A percentile compares a stretch with the other conserved stretches of the same genome.
Evolutionary conservation across 1,139 yeast species (phyloP).

Genomic region (Taphrina wiesneri): DNA sequence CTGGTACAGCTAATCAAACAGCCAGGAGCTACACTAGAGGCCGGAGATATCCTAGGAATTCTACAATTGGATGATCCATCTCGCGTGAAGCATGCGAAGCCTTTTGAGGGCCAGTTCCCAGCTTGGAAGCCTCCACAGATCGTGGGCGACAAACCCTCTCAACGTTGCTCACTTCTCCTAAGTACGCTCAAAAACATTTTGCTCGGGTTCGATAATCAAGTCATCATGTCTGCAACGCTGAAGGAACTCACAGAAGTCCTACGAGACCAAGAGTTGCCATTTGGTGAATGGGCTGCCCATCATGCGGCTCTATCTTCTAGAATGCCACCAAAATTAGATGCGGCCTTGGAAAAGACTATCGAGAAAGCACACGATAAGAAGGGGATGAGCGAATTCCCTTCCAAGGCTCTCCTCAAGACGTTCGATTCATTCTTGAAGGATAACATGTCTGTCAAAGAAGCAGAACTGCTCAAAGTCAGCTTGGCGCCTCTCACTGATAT

Average conservation of each 20-base stretch:
- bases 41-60: constrained; percentile 96
- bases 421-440: constrained; percentile 55
- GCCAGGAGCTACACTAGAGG: constrained; percentile 95
- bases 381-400: constrained; percentile 76
- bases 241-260: constrained; percentile 69
- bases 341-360: constrained; percentile 62
- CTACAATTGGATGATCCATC: constrained; percentile 94
- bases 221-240: constrained; percentile 80
- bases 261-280: constrained; percentile 80
- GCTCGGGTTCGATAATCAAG: constrained; percentile 92
- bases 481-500: constrained; percentile 73
- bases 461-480: constrained; percentile 55
- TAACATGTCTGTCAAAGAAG: constrained; percentile 52
- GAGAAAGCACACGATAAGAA: constrained; percentile 60
- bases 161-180: constrained; percentile 63
- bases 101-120: constrained; percentile 92
- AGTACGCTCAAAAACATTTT: constrained; percentile 72
- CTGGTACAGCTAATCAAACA: constrained; percentile 88
- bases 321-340: constrained; percentile 74
- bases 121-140: constrained; percentile 79
- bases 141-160: constrained; percentile 80
- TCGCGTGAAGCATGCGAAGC: constrained; percentile 93
- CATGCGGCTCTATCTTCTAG: constrained; percentile 91
- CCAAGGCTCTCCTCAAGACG: constrained; percentile 70
- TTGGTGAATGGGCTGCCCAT: constrained; percentile 83